phyloP scores from a whole-genome alignment of 2,329 filamentous ascomycete genomes.

The Niveomyces coronatus region DNA sequence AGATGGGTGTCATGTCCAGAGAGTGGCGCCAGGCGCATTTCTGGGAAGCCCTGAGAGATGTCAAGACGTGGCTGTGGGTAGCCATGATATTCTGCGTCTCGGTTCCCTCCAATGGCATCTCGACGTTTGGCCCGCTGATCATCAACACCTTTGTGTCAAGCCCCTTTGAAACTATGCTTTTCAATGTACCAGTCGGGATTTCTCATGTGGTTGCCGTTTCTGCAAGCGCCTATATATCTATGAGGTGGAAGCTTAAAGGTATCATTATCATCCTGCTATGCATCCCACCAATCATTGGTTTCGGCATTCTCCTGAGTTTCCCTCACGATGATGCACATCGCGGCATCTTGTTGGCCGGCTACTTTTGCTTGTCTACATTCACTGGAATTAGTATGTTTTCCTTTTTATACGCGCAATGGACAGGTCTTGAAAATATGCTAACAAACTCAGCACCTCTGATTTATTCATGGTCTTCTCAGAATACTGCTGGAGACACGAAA shows the following conservation, averaged over 20 bases:
- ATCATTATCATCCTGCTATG: constrained; percentile 44
- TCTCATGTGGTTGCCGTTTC: constrained; percentile 51
- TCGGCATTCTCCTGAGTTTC: constrained; percentile 41
- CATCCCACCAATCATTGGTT: constrained; percentile 47
- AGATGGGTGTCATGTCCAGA: constrained; percentile 42
- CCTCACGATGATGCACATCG: constrained; percentile 35
- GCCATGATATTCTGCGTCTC: constrained; percentile 44
- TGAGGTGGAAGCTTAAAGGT: constrained; percentile 44
- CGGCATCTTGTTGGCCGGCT: constrained; percentile 42
- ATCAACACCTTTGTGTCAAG: constrained; percentile 48
- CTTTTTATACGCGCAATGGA: constrained; percentile 37
- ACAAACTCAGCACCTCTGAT: constrained; percentile 38
- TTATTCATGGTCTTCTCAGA: constrained; percentile 51
- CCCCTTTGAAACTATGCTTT: constrained; percentile 45
- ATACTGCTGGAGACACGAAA: constrained; percentile 60
- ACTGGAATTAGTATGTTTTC: constrained; percentile 28
- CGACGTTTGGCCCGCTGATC: constrained; percentile 50
- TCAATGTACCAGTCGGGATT: constrained; percentile 50
- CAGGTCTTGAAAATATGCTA: constrained; percentile 33
- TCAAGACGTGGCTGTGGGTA: constrained; percentile 53
- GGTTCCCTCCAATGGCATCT: constrained; percentile 46
- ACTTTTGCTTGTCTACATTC: constrained; percentile 49
- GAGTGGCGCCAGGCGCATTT: constrained; percentile 43
- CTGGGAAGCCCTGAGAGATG: constrained; percentile 41
- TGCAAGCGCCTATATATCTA: constrained; percentile 45